A percentile compares a stretch with the other conserved stretches of the same genome.
Evolutionary conservation across 2,329 filamentous ascomycete genomes (phyloP).

Genomic region (Helicocarpus griseus): DNA sequence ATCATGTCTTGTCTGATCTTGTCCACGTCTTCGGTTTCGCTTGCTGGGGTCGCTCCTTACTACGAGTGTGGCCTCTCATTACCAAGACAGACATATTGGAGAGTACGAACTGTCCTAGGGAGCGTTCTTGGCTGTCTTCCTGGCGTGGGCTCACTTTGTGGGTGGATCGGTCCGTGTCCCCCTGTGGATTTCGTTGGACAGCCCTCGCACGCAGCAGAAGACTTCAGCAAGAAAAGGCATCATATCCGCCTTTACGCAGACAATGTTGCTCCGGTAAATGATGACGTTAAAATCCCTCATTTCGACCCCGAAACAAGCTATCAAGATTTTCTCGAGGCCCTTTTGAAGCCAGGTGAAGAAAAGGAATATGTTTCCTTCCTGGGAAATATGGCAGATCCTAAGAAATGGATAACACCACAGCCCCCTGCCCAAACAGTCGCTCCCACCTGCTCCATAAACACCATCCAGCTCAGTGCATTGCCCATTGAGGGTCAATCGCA

Average conservation of each 20-base stretch:
- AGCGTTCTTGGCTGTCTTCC: background rate
- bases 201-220: background rate
- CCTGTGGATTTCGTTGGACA: background rate
- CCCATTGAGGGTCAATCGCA: background rate
- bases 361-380: background rate
- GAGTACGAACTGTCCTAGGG: background rate
- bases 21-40: background rate
- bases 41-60: background rate
- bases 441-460: background rate
- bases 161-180: background rate
- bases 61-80: background rate
- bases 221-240: background rate
- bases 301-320: background rate
- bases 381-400: background rate
- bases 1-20: background rate
- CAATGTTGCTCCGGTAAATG: background rate
- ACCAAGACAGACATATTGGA: background rate
- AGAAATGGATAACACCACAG: background rate
- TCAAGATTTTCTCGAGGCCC: background rate
- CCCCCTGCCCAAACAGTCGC: background rate
- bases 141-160: background rate
- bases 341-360: background rate
- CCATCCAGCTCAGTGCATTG: background rate
- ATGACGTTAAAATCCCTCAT: background rate
- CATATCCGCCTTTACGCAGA: background rate